Evolutionary conservation across 441 rosid genomes (phyloP), one percentile per base, ranked within the genome.

Genomic region (Viola pubescens): DNA sequence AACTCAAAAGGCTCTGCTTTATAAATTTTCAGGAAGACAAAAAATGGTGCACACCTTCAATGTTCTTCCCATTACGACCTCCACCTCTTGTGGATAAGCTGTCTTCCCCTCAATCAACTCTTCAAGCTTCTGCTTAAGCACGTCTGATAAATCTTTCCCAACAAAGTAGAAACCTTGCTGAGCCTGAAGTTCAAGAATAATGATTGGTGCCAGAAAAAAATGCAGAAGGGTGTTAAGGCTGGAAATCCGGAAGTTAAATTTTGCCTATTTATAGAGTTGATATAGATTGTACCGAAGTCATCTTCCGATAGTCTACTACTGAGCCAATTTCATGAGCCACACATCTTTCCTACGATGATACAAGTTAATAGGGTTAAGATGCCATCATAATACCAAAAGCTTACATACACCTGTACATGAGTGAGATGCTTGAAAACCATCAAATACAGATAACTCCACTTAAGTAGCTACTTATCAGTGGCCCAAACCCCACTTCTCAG

Each of bases 41-140:
- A 67, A 9, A 11, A 9, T 42, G 52, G 50, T 62, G 63, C 77
- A 44, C 44, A 89, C 98, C 97, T 78, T 75, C 68, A 94, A 58
- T 14, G 63, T 81, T 76, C 97, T 82, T 79, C 98, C 98, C 98
- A 94, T 94, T 12, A 90, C 84, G 16, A 94, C 95, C 81, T 94
- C 97, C 58, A 83, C 96, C 66, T 73, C 87, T 70, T 79, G 84
- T 44, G 88, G 85, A 45, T 69, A 61, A 10, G 81, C 80, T 54
- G 62, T 66, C 64, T 81, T 73, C 58, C 75, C 84, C 66, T 88
- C 97, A 51, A 77, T 80, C 67, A 88, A 61, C 66, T 87, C 70
- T 76, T 77, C 77, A 73, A 89, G 87, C 74, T 82, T 89, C 59
- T 77, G 75, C 75, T 66, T 75, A 59, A 89, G 75, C 59, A 82